Evolutionary conservation across 1,284 basidiomycete genomes (phyloP), one percentile per base, ranked within the genome.

Genomic region (Trichosporon sp.): DNA sequence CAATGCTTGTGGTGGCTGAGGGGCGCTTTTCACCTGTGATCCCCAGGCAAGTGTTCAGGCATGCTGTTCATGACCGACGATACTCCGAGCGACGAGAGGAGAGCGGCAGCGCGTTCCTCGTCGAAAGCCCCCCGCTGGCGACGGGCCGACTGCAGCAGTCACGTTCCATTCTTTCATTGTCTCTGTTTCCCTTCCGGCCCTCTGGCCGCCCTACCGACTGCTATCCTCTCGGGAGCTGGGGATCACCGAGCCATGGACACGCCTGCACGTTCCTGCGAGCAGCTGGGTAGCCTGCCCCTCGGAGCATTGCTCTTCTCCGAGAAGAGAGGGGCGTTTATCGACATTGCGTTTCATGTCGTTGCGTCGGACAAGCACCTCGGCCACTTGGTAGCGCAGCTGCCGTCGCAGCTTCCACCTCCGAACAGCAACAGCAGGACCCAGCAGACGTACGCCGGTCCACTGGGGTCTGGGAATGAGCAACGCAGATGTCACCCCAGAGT

Each of bases 131-230:
- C 51, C 51, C 51, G 51, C 51, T 54, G 21, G 51, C 51, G 21
- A 26, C 51, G 51, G 59, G 32, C 59, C 31, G 59, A 21, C 32
- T 63, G 16, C 59, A n/a, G 37, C 14, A 63, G 59, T 63, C 59
- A 63, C 59, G 59, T 63, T 63, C 59, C 59, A 37, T 63, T 32
- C 59, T 63, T 63, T 63, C 31, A 63, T 63, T 63, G 59, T 63
- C 59, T 63, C 59, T 63, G 14, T 12, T 12, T 32, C 59, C 59
- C 32, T 16, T n/a, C 59, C n/a, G 31, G 37, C 31, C 31, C 59
- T 35, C 59, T 19, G 35, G 5, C 2, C 1, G 32, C 59, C 19
- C 51, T 54, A 51, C 48, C 21, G 51, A 11, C 4, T 54, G 51
- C 51, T 21, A 8, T 26, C 26, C 26, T 26, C 16, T 10, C 19